phyloP scores from a whole-genome alignment of 2,329 filamentous ascomycete species.

The Lachnellula suecica region DNA sequence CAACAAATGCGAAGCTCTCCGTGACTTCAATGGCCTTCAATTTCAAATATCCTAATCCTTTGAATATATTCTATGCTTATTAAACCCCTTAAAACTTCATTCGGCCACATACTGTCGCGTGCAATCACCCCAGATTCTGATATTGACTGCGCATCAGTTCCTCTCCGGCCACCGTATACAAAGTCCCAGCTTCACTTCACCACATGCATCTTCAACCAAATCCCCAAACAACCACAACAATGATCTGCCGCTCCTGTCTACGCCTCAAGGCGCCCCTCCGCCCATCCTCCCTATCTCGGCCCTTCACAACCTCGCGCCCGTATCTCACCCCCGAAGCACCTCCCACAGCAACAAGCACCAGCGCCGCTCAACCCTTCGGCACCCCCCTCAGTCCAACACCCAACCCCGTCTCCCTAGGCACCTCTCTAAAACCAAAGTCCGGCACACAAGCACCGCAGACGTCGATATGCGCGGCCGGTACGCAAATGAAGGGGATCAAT shows the following conservation, averaged over 20 bases:
- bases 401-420: slow-evolving; percentile 10
- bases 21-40: too few relatives aligned
- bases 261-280: slow-evolving; percentile 36
- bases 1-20: too few relatives aligned
- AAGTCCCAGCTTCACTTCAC: slow-evolving; percentile 22
- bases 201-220: slow-evolving; percentile 1
- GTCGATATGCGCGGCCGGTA: slow-evolving; percentile 54
- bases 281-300: slow-evolving; percentile 1
- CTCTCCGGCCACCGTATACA: slow-evolving; percentile 23
- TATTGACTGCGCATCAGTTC: slow-evolving; percentile 19
- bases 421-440: slow-evolving; percentile 10
- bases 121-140: slow-evolving; percentile 13
- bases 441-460: slow-evolving; percentile 7
- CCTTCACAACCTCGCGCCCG: slow-evolving; percentile 22
- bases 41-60: neutral
- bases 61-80: too few relatives aligned
- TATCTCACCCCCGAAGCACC: slow-evolving; percentile 15
- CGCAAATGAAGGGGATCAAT: slow-evolving; percentile 71
- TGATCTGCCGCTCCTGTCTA: slow-evolving; percentile 46
- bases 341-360: slow-evolving; percentile 11
- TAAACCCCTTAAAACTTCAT: too few relatives aligned
- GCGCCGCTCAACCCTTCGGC: slow-evolving; percentile 31
- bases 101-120: too few relatives aligned
- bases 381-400: slow-evolving; percentile 31
- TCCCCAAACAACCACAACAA: slow-evolving; percentile 20